phyloP scores from a whole-genome alignment of 2,329 filamentous ascomycete genomes.

The Diplocarpon rosae region DNA sequence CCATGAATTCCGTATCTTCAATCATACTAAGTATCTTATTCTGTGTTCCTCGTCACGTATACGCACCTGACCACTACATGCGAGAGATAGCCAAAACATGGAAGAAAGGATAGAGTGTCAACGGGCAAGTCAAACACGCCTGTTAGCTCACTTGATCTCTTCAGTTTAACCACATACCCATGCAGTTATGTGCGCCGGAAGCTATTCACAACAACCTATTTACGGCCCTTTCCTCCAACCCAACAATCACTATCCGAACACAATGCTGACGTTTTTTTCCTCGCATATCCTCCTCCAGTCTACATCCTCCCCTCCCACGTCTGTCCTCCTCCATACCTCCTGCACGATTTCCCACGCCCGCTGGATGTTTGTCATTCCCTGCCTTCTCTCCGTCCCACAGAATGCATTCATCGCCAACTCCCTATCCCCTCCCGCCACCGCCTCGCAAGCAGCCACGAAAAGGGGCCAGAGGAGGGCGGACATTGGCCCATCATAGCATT shows the following conservation, averaged over 20 bases:
- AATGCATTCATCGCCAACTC: slow-evolving; percentile 41
- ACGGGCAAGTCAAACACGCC: too few species aligned
- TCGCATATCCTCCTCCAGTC: slow-evolving; percentile 44
- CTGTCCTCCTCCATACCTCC: slow-evolving; percentile 48
- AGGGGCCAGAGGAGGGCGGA: slow-evolving; percentile 53
- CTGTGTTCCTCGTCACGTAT: too few species aligned
- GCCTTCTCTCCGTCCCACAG: slow-evolving; percentile 40
- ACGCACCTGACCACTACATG: too few species aligned
- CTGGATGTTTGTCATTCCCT: slow-evolving; percentile 56
- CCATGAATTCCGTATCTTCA: too few species aligned
- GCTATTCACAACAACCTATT: too few species aligned
- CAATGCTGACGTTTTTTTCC: slow-evolving; percentile 47
- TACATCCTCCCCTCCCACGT: slow-evolving; percentile 24
- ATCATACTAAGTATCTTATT: too few species aligned
- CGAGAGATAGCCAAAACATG: too few species aligned
- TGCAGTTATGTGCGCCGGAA: too few species aligned
- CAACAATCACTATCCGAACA: slow-evolving; percentile 37
- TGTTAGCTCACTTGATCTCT: too few species aligned
- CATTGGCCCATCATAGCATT: slow-evolving; percentile 40
- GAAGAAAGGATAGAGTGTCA: too few species aligned
- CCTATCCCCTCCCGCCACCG: slow-evolving; percentile 37
- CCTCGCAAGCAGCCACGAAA: slow-evolving; percentile 53
- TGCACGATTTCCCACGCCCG: slow-evolving; percentile 49
- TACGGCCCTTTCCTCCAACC: not conserved
- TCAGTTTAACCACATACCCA: too few species aligned